A percentile compares a stretch with the other conserved stretches of the same genome.
Evolutionary conservation across 2,329 filamentous ascomycete genomes (phyloP).

Genomic region (Stachybotrys echinatus): DNA sequence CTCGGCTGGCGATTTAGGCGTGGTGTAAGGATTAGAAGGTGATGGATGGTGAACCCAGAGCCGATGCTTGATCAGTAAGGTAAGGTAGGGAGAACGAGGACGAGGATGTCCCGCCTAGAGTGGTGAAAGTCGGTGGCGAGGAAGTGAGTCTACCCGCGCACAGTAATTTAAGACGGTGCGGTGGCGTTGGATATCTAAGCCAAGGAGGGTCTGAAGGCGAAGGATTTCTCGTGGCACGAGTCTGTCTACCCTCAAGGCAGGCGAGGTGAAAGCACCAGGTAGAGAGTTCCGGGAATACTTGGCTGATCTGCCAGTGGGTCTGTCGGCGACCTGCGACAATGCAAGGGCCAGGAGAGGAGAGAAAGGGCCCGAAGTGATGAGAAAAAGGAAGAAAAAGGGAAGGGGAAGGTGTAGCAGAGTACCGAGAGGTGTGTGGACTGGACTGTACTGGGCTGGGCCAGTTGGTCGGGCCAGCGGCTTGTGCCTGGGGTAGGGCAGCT

Average conservation of each 20-base stretch:
- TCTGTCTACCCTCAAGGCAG: background rate
- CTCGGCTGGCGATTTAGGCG: too few relatives aligned
- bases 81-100: too few relatives aligned
- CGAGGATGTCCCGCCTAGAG: too few relatives aligned
- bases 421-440: background rate
- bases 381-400: background rate
- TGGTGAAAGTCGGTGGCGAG: background rate
- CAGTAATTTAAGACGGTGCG: background rate
- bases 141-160: background rate
- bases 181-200: conserved; percentile 1
- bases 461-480: background rate
- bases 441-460: too few relatives aligned
- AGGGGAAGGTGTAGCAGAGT: background rate
- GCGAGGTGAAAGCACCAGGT: background rate
- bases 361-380: background rate
- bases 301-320: background rate
- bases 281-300: background rate
- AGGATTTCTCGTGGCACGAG: background rate
- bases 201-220: background rate
- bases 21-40: background rate
- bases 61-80: too few relatives aligned
- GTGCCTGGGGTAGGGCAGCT: background rate
- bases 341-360: background rate
- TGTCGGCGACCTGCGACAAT: background rate
- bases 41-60: too few relatives aligned